Evolutionary conservation across 495 filamentous ascomycete genomes (phyloP), one percentile per base, ranked within the genome.

Genomic region (Symbiotaphrina buchneri): DNA sequence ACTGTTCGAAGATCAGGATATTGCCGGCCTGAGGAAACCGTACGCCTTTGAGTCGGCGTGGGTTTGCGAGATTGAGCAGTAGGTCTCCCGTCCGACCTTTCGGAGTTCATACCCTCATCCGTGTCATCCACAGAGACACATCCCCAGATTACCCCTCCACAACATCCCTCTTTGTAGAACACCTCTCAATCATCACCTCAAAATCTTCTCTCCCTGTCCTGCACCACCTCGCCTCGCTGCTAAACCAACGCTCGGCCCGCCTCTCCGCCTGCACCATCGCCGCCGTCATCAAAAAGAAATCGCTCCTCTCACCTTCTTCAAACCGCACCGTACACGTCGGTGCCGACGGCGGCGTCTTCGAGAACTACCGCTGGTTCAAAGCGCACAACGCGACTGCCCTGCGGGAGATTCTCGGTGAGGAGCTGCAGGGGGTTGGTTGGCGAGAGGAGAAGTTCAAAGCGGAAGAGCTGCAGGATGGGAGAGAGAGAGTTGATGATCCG

Each of bases 291-390:
- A 40, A 33, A 29, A 40, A 40, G 35, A 40, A 40, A 20, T 14
- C 18, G 13, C 38, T 79, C 40, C 55, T 69, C 39, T 65, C 71
- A 10, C 91, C 79, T 63, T n/a, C n/a, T n/a, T n/a, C n/a, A n/a
- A n/a, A 39, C 10, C n/a, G 31, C 24, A 25, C 37, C 10, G 38
- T 35, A 15, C 37, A 38, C 35, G 37, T 40, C 13, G 37, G 37
- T 15, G 37, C 37, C 8, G 37, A 40, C 35, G 37, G 37, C 19
- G 31, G 26, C n/a, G 37, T 40, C 8, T 40, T 40, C 28, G 31
- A 40, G 18, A 40, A 40, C 21, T 40, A 40, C 35, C 37, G 35
- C 3, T 35, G 39, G 10, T 40, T 40, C 36, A 38, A 37, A 28
- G 18, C 23, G 27, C 34, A 35, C 20, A 28, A 28, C n/a, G 37